Base-by-base conservation (phyloP, 2,329 filamentous ascomycete genomes). In the Fusarium oxysporum region DNA sequence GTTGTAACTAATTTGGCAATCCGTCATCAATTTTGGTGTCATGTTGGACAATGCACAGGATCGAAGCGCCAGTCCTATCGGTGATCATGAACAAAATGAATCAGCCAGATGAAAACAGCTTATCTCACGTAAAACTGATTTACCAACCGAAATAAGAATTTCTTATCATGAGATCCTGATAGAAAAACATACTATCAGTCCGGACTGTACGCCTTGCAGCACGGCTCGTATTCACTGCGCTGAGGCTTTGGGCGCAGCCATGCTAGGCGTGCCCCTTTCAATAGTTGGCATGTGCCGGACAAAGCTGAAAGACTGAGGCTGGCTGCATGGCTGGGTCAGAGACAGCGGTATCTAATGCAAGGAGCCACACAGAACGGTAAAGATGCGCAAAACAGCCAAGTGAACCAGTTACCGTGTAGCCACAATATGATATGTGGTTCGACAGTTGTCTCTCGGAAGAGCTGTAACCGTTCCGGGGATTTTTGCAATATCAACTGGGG, bases 221-320 rank as follows among this genome's bases (percentile, higher is more conserved):
- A 40, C 25, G 17, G 21, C 45, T 51, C 32, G 38, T 48, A 28
- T 61, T 38, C 33, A 30, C 28, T 14, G n/a, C 25, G n/a, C 48
- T 48, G 65, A 70, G 66, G 66, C 65, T 70, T 70, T 48, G 1
- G 25, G 28, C 32, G 47, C 51, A 33, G 19, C 45, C 65, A 54
- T 30, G 35, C 28, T 17, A 25, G 28, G 44, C 19, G 23, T 43
- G 32, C 19, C 44, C 38, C 48, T 47, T 23, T 62, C 44, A 30
- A 65, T 38, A 65, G 48, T 28, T 65, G 65, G 51, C 28, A 53
- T 70, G 65, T 33, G 41, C n/a, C 12, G 43, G 40, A 8, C 35
- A 50, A 28, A 69, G 66, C 66, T 69, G 66, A 69, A 58, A 53
- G 30, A 43, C 14, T 48, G 51, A 69, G 66, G 66, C 66, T 65